Evolutionary conservation across 2,329 filamentous ascomycete species (phyloP).

Genomic region (Fusarium euwallaceae): DNA sequence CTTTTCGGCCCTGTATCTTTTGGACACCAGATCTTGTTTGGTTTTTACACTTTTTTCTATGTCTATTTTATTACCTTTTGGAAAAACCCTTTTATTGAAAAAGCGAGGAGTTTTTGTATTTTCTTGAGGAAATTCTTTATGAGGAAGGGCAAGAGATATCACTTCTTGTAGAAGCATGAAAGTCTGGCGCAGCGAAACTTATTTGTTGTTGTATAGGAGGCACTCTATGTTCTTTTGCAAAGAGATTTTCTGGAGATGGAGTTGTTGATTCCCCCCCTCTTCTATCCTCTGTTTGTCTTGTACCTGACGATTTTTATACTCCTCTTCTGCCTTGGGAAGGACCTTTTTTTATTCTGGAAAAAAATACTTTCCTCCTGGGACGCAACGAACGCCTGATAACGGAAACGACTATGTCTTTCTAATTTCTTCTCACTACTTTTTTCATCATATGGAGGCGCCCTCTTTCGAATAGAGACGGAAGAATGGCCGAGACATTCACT

Average conservation of each 20-base stretch:
- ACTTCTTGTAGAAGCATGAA: conserved; percentile 47
- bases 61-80: conserved; percentile 10
- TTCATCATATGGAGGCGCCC: conserved; percentile 32
- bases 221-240: conserved; percentile 26
- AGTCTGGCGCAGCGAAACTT: conserved; percentile 45
- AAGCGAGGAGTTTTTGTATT: conserved; percentile 49
- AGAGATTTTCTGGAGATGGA: conserved; percentile 38
- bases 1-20: conserved; percentile 39
- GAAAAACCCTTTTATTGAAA: conserved; percentile 36
- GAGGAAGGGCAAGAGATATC: conserved; percentile 43
- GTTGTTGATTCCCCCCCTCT: conserved; percentile 23
- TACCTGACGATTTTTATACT: conserved; percentile 8
- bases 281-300: conserved; percentile 8
- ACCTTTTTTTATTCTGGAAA: conserved; percentile 13
- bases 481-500: conserved; percentile 40
- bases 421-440: conserved; percentile 11
- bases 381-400: conserved; percentile 19
- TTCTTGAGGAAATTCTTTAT: conserved; percentile 39
- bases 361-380: conserved; percentile 15
- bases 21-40: conserved; percentile 25
- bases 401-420: conserved; percentile 34
- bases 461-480: conserved; percentile 44
- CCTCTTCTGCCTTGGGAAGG: conserved; percentile 12
- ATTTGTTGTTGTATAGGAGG: conserved; percentile 20
- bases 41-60: conserved; percentile 32